Evolutionary conservation across 768 basidiomycete genomes (phyloP), one percentile per base, ranked within the genome.

Genomic region (Mycena maculata): DNA sequence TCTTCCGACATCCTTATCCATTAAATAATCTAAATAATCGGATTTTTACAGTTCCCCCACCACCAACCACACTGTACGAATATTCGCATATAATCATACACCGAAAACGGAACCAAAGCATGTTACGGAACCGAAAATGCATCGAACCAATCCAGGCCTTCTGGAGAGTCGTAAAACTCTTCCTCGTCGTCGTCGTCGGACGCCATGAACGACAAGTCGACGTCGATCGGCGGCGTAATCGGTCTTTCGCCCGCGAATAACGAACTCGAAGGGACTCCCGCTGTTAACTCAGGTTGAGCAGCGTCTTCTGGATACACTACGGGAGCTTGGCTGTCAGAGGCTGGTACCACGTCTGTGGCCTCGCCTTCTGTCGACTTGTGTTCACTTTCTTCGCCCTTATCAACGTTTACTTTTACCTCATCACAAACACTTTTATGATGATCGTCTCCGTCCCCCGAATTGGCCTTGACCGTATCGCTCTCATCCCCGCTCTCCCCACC

Each of bases 141-240:
- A 22, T 57, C 59, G n/a, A 61, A 49, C 23, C 42, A 72, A 27
- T 76, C 78, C 42, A 75, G 72, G 23, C 62, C 76, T 48, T 77
- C 75, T 11, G 67, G 62, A 4, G 77, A 74, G 66, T 78, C 76
- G 54, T 73, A 73, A 45, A 73, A 77, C 36, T 74, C 74, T 9
- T 76, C 76, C 16, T 71, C 73, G 23, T 60, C 69, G 3, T 70
- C 67, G 15, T 54, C 71, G 36, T 71, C 73, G 12, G 65, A 66
- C 12, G 39, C 13, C 13, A 27, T 10, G 53, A 30, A 53, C 22
- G 63, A 38, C 4, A 60, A 2, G 36, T 49, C 54, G 59, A 68
- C 53, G 22, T 55, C 31, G 28, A 33, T 59, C 16, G 36, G 57
- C 22, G 27, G 56, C 31, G 41, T 48, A 8, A 22, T 31, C 20